Base-by-base conservation (phyloP, 2,329 filamentous ascomycete genomes). In the Colletotrichum sansevieriae region DNA sequence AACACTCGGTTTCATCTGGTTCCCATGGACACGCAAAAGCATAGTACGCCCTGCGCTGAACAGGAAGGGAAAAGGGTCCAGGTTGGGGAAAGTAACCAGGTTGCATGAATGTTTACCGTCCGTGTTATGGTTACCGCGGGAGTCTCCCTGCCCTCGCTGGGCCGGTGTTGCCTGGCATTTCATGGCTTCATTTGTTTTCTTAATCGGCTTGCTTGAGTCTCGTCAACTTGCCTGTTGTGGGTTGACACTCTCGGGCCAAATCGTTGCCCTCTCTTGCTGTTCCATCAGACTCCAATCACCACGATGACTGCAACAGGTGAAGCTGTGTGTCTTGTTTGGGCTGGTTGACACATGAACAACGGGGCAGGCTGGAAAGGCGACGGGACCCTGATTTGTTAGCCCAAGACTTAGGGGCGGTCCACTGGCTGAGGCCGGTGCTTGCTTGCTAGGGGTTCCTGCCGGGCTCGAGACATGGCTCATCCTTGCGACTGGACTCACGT, bases 31-130 rank as follows among this genome's bases (percentile, higher is more conserved):
- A 68, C 51, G 29, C 33, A 15, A 37, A 46, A 63, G 22, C 22
- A 4, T 5, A 25, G 61, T 52, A 65, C 49, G 46, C 25, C n/a
- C 44, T 46, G 29, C 12, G 35, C 52, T 55, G 47, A 20, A 18
- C n/a, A 54, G 20, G 10, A 22, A 15, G 46, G 37, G 35, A 41
- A 57, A 64, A 52, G 65, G 46, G 52, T 63, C 59, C 64, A 57
- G 47, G 57, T 44, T 35, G 58, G 18, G 41, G 49, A n/a, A 12
- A 18, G 18, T 18, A 18, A 18, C 18, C 18, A 18, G 18, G 55
- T 15, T 60, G 66, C 66, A 69, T 69, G 66, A 69, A 69, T 69
- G 55, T 69, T 52, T 56, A 56, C 66, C 37, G 56, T 41, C 25
- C 18, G 35, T 61, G 49, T 60, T 39, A 49, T 56, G 37, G 49